These are phyloP conservation scores for Cyberlindnera xylosilytica DNA, from an alignment of 805 yeast genomes.

Conservation along the genomic window DNA sequence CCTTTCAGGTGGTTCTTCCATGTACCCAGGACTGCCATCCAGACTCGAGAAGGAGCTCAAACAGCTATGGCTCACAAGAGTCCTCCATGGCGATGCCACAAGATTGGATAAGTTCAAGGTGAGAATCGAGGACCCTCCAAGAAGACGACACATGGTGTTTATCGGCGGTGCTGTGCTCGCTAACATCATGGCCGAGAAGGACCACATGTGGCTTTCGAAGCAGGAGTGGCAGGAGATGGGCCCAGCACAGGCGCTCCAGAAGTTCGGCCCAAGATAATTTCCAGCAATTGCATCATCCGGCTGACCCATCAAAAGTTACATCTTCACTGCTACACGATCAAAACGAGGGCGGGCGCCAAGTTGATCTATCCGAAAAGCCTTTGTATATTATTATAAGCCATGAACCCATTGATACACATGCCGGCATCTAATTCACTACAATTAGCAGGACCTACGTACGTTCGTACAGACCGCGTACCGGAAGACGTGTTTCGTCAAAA, in stretches of 20 bases:
- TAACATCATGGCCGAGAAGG: constrained; percentile 96
- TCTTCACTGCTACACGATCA: too few species aligned
- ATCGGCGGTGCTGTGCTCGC: constrained; percentile 98
- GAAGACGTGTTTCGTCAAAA: too few species aligned
- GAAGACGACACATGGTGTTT: constrained; percentile 98
- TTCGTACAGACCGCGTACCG: too few species aligned
- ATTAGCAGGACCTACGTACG: too few species aligned
- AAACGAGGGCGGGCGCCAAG: too few species aligned
- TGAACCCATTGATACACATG: too few species aligned
- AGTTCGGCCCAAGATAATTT: constrained; percentile 89
- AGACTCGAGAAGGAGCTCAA: constrained; percentile 93
- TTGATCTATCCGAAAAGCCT: too few species aligned
- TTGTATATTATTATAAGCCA: not conserved
- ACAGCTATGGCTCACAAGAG: constrained; percentile 91
- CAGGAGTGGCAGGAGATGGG: constrained; percentile 99
- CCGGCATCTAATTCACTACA: too few species aligned
- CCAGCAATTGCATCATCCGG: too few species aligned
- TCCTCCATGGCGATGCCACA: constrained; percentile 80
- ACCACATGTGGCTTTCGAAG: constrained; percentile 95
- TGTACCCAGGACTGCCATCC: constrained; percentile 98
- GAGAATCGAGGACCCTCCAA: constrained; percentile 96
- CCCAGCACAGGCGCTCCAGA: constrained; percentile 64
- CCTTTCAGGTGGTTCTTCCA: constrained; percentile 94
- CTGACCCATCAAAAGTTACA: too few species aligned
- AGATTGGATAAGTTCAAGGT: constrained; percentile 91